phyloP scores from a whole-genome alignment of 768 basidiomycete species.

The Paxillus ammoniavirescens region DNA sequence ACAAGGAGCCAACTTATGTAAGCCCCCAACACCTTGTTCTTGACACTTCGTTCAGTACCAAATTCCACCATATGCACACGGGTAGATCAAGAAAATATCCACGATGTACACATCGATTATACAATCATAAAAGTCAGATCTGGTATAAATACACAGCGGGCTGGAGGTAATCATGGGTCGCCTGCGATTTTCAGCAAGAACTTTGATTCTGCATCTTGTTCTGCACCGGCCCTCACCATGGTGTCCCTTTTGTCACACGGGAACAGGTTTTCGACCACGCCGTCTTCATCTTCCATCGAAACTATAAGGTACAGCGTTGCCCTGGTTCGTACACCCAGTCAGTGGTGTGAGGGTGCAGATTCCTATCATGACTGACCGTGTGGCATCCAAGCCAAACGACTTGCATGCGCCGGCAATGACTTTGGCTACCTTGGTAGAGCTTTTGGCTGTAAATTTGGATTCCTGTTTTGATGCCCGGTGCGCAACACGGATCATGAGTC shows the following conservation, averaged over 20 bases:
- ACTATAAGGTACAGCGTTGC: conserved; percentile 27
- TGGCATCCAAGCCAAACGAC: conserved; percentile 25
- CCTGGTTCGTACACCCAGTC: conserved; percentile 4
- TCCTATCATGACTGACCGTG: conserved; percentile 13
- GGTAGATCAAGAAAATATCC: neutral
- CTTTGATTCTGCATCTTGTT: conserved; percentile 17
- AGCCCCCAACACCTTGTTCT: neutral
- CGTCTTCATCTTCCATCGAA: conserved; percentile 21
- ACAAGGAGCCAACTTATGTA: neutral
- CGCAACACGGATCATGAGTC: conserved; percentile 30
- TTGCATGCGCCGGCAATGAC: conserved; percentile 27
- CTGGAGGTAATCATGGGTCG: conserved; percentile 13
- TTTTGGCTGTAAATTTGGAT: conserved; percentile 30
- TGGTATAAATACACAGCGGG: neutral
- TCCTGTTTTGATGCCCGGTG: conserved; percentile 29
- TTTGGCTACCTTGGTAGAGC: conserved; percentile 30
- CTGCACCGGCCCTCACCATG: conserved; percentile 27
- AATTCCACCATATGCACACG: neutral
- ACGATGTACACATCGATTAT: neutral
- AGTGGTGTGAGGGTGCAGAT: neutral
- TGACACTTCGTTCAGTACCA: too few relatives aligned
- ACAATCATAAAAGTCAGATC: neutral
- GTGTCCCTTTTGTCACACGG: conserved; percentile 27
- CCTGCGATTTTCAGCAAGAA: conserved; percentile 25
- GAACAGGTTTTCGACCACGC: conserved; percentile 27